These are phyloP conservation scores for Diaporthe vaccinii DNA, from an alignment of 2,329 filamentous ascomycete genomes.

Conservation along the genomic window DNA sequence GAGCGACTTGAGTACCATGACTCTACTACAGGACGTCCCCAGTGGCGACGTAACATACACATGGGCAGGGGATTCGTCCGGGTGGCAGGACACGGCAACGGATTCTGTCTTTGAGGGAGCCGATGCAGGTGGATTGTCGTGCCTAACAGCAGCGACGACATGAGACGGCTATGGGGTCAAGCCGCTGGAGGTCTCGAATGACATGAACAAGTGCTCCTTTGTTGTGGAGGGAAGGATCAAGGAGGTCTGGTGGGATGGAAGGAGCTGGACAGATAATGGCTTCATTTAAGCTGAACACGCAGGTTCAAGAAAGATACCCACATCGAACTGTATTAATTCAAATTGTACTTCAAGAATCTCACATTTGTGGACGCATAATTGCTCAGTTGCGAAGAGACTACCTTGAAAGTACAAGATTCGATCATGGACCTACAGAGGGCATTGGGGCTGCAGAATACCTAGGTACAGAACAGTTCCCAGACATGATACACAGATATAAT, in stretches of 20 bases:
- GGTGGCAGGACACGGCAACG: slow-evolving; percentile 6
- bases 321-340: too few relatives aligned
- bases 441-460: not conserved
- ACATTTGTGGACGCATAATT: not conserved
- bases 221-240: not conserved
- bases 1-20: slow-evolving; percentile 13
- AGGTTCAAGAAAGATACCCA: not conserved
- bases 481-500: not conserved
- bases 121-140: not conserved
- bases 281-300: not conserved
- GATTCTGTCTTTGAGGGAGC: slow-evolving; percentile 10
- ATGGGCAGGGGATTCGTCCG: not conserved
- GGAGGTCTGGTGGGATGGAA: slow-evolving; percentile 16
- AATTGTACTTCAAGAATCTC: not conserved
- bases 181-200: slow-evolving; percentile 17
- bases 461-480: not conserved
- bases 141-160: slow-evolving; percentile 13
- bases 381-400: not conserved
- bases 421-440: not conserved
- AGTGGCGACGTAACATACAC: slow-evolving; percentile 11
- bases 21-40: not conserved
- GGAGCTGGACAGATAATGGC: slow-evolving; percentile 2
- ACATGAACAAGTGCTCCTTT: slow-evolving; percentile 28
- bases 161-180: slow-evolving; percentile 11
- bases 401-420: not conserved